Evolutionary conservation across 371 early-diverging fungal genomes (phyloP).

Genomic region (Mortierella sp.): DNA sequence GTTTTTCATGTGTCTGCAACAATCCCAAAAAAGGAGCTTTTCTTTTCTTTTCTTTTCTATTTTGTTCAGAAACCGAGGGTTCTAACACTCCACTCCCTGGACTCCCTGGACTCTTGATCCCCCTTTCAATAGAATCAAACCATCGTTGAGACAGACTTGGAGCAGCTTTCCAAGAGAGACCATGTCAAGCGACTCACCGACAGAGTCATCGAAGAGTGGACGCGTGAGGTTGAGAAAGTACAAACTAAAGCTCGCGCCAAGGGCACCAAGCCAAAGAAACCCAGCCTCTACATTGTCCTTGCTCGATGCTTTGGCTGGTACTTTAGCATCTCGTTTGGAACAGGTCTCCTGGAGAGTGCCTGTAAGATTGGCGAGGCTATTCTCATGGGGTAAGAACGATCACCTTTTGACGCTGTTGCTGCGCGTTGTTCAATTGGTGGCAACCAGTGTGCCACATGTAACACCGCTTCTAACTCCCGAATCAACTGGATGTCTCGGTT

Average conservation of each 20-base stretch:
- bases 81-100: no score
- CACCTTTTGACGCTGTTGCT: not conserved
- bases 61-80: no score
- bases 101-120: not conserved
- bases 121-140: conserved; percentile 29
- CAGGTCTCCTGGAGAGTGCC: conserved; percentile 32
- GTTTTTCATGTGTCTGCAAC: not conserved
- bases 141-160: conserved; percentile 33
- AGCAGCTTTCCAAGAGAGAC: conserved; percentile 39
- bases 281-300: conserved; percentile 46
- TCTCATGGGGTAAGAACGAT: conserved; percentile 55
- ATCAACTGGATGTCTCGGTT: not conserved
- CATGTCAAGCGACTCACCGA: conserved; percentile 41
- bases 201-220: conserved; percentile 38
- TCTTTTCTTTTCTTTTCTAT: not conserved
- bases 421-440: not conserved
- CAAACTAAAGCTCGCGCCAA: conserved; percentile 21
- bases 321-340: conserved; percentile 24
- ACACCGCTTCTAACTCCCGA: not conserved
- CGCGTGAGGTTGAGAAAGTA: conserved; percentile 25
- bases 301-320: conserved; percentile 43
- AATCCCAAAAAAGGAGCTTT: not conserved
- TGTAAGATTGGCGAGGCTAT: conserved; percentile 54
- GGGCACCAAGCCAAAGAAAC: conserved; percentile 28
- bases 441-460: no score